Percentiles rank a stretch among this genome's conserved stretches.
These are phyloP conservation scores for Saccharomycopsis javanensis DNA, from an alignment of 805 yeast species.

Conservation along the genomic window DNA sequence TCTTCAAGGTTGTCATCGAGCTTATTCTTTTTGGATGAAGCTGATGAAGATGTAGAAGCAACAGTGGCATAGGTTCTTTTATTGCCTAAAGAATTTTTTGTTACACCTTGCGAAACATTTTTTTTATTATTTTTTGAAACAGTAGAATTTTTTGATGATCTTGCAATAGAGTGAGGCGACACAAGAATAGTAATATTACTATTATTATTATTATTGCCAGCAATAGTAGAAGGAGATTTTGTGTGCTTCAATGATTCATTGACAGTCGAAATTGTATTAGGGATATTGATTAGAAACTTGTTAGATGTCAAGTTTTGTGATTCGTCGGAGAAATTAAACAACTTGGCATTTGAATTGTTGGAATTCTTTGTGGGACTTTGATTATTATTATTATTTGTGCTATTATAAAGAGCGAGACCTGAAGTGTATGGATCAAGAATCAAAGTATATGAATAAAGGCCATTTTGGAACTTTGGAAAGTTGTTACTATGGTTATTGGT, in stretches of 20 bases:
- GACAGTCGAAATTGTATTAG: neutral
- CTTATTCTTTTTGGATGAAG: neutral
- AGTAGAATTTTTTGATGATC: neutral
- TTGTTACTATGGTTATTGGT: neutral
- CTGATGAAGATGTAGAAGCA: neutral
- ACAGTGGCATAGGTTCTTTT: conserved; percentile 7
- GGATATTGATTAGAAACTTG: neutral
- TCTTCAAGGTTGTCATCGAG: neutral
- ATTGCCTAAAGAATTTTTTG: neutral
- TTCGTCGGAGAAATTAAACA: neutral
- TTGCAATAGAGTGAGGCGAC: neutral
- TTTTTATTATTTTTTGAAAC: neutral
- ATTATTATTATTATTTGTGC: conserved; percentile 8
- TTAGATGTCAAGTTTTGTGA: neutral
- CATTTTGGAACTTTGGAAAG: conserved; percentile 16
- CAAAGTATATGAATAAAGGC: conserved; percentile 13
- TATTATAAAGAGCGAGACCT: conserved; percentile 5
- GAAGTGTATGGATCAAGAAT: conserved; percentile 17
- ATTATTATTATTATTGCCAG: neutral
- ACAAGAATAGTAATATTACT: neutral
- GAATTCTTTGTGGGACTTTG: conserved; percentile 1
- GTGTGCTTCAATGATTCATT: conserved; percentile 1
- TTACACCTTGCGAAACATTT: neutral
- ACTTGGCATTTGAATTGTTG: neutral
- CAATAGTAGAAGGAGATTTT: neutral